Base-by-base conservation (phyloP, 805 yeast genomes). In the Spathaspora girioi region DNA sequence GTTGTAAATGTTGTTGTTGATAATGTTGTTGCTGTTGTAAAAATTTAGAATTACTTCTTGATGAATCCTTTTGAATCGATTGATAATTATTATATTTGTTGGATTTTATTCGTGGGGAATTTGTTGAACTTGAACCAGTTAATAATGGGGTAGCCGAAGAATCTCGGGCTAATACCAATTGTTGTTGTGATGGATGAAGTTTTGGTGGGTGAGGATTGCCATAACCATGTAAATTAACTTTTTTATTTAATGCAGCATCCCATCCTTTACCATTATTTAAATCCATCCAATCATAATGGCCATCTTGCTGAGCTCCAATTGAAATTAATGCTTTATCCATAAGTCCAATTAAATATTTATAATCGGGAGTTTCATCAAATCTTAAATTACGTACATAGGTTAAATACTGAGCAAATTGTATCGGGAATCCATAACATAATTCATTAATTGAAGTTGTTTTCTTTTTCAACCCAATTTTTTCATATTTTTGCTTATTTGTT, bases 281-380 rank as follows among this genome's bases (percentile, higher is more conserved):
- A 62, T 87, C 88, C 97, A 91, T 89, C 99, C 99, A 94, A 75
- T 94, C 99, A 70, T 91, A 94, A 63, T 89, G 92, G 45, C 89
- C 96, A 70, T 94, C 97, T 42, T 53, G 61, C 48, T 84, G 87
- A 54, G 84, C 89, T 47, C 84, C 87, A 48, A 86, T 77, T 32
- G 86, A 84, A 47, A 83, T 84, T 55, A 94, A 72, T 0, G 91
- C 94, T 54, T 89, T 83, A 56, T 89, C 80, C 78, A 94, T 77
- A 54, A 94, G 74, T 53, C 80, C 81, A 50, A 94, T 79, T 67
- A 91, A 82, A 60, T 89, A 89, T 57, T 89, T 93, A 71, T 94
- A 94, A 68, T 90, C 97, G 9, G 99, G 99, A 49, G 87, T 86
- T 56, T 90, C 97, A 66, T 94, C 98, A 66, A 94, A 94, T 54